These are phyloP conservation scores for Nakazawaea wyomingensis DNA, from an alignment of 805 yeast genomes.

Conservation along the genomic window DNA sequence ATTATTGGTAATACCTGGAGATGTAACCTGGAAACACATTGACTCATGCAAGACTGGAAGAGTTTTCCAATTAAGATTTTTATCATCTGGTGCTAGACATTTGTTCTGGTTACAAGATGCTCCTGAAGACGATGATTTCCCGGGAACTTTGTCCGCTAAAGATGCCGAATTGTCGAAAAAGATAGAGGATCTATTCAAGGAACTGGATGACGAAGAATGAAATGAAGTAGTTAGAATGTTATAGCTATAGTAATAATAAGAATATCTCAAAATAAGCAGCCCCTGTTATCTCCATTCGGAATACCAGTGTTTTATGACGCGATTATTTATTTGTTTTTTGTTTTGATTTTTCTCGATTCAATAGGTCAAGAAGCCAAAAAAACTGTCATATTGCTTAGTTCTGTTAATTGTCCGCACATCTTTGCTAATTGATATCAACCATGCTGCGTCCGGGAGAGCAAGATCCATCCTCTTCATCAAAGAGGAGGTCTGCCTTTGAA, in stretches of 20 bases:
- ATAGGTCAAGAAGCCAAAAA: too few species aligned
- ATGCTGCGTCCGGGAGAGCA: background rate
- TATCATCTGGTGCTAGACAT: constrained; percentile 35
- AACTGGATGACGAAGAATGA: constrained; percentile 34
- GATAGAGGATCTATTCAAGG: constrained; percentile 42
- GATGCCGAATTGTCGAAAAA: constrained; percentile 47
- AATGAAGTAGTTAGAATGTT: constrained; percentile 24
- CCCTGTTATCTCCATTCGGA: background rate
- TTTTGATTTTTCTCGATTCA: background rate
- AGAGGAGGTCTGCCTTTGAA: constrained; percentile 25
- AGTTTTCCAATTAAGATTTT: constrained; percentile 41
- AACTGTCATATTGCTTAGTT: background rate
- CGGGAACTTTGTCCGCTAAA: constrained; percentile 48
- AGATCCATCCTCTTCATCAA: constrained; percentile 2
- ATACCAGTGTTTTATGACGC: background rate
- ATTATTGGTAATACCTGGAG: constrained; percentile 76
- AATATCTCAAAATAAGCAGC: background rate
- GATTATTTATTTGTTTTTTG: background rate
- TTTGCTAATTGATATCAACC: background rate
- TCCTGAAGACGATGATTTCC: constrained; percentile 58
- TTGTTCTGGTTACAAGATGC: constrained; percentile 75
- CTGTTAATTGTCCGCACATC: background rate
- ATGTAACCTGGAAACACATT: constrained; percentile 71
- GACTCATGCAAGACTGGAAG: constrained; percentile 71
- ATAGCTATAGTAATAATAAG: background rate